phyloP scores from a whole-genome alignment of 306 rosid species.

The Canavalia gladiata region DNA sequence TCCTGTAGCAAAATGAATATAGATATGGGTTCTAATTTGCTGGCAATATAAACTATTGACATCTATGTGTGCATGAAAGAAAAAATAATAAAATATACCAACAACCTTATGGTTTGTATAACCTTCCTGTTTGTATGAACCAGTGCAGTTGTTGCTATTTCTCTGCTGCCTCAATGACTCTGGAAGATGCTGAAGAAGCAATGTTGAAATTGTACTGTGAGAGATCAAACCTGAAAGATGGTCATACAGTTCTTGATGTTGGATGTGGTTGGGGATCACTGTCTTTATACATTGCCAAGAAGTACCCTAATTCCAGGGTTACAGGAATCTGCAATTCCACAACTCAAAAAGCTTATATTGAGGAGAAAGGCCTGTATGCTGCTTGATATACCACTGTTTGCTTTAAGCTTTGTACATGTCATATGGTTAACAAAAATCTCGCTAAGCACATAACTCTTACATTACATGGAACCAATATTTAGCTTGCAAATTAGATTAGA shows the following conservation, averaged over 20 bases:
- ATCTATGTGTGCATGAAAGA: no score
- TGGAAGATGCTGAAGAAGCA: constrained; percentile 91
- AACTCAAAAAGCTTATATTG: constrained; percentile 80
- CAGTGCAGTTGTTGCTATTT: constrained; percentile 84
- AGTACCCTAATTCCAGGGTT: constrained; percentile 72
- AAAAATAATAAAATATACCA: no score
- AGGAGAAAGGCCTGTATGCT: constrained; percentile 68
- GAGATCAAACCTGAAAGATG: constrained; percentile 77
- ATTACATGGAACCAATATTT: background rate
- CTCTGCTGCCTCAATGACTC: constrained; percentile 62
- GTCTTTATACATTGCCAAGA: constrained; percentile 74
- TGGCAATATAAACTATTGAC: no score
- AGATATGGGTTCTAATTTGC: no score
- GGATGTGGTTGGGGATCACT: constrained; percentile 99
- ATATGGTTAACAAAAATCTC: background rate
- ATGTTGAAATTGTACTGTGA: constrained; percentile 78
- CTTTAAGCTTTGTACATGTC: constrained; percentile 24
- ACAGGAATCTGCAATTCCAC: constrained; percentile 91
- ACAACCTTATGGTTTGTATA: no score
- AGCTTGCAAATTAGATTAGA: constrained; percentile 36
- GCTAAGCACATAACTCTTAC: background rate
- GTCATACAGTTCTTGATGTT: constrained; percentile 80
- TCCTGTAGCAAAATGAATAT: no score
- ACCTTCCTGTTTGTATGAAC: constrained; percentile 12
- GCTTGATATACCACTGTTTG: constrained; percentile 22